Evolutionary conservation across 2,329 filamentous ascomycete species (phyloP).

Genomic region (Karstenula rhodostoma): DNA sequence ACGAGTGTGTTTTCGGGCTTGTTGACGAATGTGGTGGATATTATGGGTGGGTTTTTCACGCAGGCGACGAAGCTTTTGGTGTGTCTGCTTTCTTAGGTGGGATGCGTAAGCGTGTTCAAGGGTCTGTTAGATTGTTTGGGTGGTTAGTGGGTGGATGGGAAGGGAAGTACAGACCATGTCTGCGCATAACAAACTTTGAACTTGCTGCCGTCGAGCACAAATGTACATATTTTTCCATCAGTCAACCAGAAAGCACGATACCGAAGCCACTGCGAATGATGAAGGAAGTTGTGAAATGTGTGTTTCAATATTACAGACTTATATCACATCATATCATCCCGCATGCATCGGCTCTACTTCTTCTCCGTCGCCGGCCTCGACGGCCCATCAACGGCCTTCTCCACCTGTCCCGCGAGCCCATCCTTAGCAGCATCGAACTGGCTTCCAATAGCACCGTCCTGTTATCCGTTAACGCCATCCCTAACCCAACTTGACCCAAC

Average conservation of each 20-base stretch:
- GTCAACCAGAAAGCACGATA: too few species aligned
- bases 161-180: background rate
- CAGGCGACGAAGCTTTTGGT: background rate
- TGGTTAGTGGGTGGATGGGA: background rate
- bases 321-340: background rate
- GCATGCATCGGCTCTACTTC: background rate
- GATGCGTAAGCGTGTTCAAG: too few species aligned
- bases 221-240: too few species aligned
- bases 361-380: slow-evolving; percentile 11
- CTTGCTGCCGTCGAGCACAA: too few species aligned
- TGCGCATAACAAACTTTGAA: too few species aligned
- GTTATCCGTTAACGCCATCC: too few species aligned
- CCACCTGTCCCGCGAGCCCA: slow-evolving; percentile 60
- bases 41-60: background rate
- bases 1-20: background rate
- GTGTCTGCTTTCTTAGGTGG: background rate
- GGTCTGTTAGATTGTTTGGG: background rate
- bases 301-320: too few species aligned
- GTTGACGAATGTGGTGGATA: background rate
- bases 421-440: slow-evolving; percentile 60
- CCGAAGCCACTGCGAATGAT: too few species aligned
- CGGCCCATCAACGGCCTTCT: slow-evolving; percentile 48
- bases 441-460: slow-evolving; percentile 59
- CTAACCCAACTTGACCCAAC: too few species aligned
- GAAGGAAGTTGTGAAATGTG: too few species aligned